A percentile compares a stretch with the other conserved stretches of the same genome.
Conservation (phyloP, 2,329 filamentous ascomycete genomes). For the Cercospora sesami region DNA sequence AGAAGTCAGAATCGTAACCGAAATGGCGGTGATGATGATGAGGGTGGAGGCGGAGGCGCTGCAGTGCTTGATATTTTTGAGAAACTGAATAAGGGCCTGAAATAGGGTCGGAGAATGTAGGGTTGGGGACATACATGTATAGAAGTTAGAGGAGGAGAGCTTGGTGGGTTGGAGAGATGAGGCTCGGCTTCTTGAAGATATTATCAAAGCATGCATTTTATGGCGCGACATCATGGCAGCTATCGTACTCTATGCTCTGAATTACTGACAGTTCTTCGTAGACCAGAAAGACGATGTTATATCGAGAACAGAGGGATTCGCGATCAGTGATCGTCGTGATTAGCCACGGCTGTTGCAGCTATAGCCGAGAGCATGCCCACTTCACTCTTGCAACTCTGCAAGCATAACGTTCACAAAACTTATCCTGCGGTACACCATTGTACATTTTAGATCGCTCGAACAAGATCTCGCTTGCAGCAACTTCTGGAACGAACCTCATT, state of each 20-base stretch:
- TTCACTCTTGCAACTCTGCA: background rate
- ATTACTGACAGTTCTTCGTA: too few relatives aligned
- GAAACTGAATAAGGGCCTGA: slow-evolving; percentile 37
- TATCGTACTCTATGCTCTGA: too few relatives aligned
- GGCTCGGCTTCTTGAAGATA: background rate
- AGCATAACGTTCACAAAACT: background rate
- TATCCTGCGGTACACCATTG: too few relatives aligned
- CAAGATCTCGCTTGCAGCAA: too few relatives aligned
- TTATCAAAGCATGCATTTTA: background rate
- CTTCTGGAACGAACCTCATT: too few relatives aligned
- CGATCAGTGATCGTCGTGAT: background rate
- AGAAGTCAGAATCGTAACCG: slow-evolving; percentile 26
- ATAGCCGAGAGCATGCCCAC: background rate
- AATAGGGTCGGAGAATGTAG: background rate
- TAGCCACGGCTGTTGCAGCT: background rate
- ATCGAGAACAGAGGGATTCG: background rate
- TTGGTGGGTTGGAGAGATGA: background rate
- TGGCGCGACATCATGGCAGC: background rate
- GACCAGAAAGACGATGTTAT: too few relatives aligned
- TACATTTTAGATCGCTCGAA: too few relatives aligned
- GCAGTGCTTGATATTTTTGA: slow-evolving; percentile 39
- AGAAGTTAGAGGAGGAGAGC: background rate
- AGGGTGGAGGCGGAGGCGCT: slow-evolving; percentile 33
- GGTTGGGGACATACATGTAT: background rate
- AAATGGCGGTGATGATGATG: slow-evolving; percentile 30